These are phyloP conservation scores for Sporothrix globosa DNA, from an alignment of 2,329 filamentous ascomycete species.

Conservation along the genomic window DNA sequence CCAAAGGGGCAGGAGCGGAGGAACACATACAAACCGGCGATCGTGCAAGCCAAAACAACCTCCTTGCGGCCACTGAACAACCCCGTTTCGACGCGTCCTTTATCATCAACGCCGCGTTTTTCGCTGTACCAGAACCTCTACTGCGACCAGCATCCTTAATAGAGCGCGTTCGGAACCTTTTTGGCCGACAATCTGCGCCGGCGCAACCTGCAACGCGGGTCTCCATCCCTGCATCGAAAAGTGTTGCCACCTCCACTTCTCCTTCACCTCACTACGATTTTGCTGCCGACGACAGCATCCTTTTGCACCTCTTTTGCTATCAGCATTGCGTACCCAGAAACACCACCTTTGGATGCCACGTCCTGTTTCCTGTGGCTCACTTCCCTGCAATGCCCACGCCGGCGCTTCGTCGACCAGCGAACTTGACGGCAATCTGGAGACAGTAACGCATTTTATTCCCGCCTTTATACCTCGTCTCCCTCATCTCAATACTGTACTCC, in stretches of 20 bases:
- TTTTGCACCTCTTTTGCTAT: not conserved
- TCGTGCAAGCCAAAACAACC: conserved; percentile 28
- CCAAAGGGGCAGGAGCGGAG: conserved; percentile 18
- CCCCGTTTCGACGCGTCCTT: conserved; percentile 34
- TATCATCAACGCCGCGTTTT: conserved; percentile 33
- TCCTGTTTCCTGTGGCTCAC: not conserved
- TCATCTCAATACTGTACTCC: not conserved
- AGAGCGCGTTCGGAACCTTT: conserved; percentile 27
- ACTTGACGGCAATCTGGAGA: conserved; percentile 17
- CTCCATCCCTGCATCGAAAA: conserved; percentile 5
- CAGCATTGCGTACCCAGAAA: not conserved
- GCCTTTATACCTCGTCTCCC: not conserved
- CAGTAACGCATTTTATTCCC: not conserved
- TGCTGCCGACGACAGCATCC: not conserved
- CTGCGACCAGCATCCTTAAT: not conserved
- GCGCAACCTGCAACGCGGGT: conserved; percentile 31
- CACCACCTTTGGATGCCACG: conserved; percentile 29
- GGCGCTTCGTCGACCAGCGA: conserved; percentile 25
- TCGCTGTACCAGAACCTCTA: not conserved
- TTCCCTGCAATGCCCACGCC: conserved; percentile 33
- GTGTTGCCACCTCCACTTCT: not conserved
- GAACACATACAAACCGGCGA: conserved; percentile 24
- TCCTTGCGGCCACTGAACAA: conserved; percentile 8
- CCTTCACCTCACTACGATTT: not conserved
- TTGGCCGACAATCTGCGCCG: conserved; percentile 28